phyloP scores from a whole-genome alignment of 352 stramenopile species.

The Phytophthora syringae region DNA sequence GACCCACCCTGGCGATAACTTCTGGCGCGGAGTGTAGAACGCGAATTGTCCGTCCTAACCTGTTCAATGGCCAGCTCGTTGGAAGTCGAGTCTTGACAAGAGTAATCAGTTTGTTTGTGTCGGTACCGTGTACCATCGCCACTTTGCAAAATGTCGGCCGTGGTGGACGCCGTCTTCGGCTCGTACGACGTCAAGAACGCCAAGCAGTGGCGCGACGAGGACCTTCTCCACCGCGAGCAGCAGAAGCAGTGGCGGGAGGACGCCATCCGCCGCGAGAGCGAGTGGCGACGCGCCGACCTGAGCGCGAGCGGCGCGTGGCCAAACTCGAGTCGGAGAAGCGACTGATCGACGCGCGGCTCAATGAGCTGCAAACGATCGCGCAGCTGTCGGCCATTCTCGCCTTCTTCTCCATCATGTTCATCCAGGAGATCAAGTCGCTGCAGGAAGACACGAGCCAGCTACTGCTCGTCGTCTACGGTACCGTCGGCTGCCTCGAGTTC shows the following conservation, averaged over 20 bases:
- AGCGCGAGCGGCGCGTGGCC: slow-evolving; percentile 68
- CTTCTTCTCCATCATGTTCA: no score
- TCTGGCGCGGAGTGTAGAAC: no score
- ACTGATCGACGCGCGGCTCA: no score
- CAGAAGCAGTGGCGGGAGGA: slow-evolving; percentile 87
- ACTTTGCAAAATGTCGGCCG: slow-evolving; percentile 47
- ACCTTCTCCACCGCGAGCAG: slow-evolving; percentile 74
- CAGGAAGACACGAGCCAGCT: slow-evolving; percentile 64
- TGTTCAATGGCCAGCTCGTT: no score
- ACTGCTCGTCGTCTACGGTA: slow-evolving; percentile 62
- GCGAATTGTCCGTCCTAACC: no score
- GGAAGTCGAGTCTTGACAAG: no score
- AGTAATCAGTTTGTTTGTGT: no score
- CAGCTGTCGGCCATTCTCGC: no score
- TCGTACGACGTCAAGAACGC: slow-evolving; percentile 88
- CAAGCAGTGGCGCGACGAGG: slow-evolving; percentile 86
- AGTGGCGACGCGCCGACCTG: slow-evolving; percentile 76
- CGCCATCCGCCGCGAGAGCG: slow-evolving; percentile 61
- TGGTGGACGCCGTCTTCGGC: slow-evolving; percentile 81
- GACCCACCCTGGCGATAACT: no score
- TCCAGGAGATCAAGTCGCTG: no score
- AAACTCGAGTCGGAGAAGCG: slow-evolving; percentile 57
- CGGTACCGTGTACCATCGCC: no score
- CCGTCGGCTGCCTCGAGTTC: slow-evolving; percentile 20
- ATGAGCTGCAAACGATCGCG: no score